Evolutionary conservation across 2,329 filamentous ascomycete genomes (phyloP).

Genomic region (Aspergillus aculeatus): DNA sequence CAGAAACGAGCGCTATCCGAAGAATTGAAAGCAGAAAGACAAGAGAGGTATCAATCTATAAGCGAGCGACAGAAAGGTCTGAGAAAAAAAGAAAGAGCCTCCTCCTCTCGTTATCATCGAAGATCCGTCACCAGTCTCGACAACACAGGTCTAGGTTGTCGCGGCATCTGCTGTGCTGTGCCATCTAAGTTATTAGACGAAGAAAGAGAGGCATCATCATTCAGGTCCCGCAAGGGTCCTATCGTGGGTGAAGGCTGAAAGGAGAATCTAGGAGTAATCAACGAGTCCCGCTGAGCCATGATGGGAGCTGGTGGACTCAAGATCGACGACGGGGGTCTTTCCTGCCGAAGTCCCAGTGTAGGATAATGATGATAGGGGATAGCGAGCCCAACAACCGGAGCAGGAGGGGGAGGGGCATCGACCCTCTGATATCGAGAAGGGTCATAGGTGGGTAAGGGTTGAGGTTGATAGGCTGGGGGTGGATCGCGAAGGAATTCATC

Average conservation of each 20-base stretch:
- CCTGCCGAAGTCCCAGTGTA: background rate
- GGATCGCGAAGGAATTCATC: slow-evolving; percentile 9
- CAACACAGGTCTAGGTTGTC: slow-evolving; percentile 35
- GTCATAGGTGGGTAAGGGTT: slow-evolving; percentile 33
- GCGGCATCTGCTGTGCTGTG: slow-evolving; percentile 12
- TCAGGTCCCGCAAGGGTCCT: background rate
- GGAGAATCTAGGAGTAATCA: background rate
- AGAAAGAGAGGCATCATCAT: background rate
- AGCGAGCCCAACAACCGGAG: background rate
- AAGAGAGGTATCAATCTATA: background rate
- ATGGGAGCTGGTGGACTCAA: background rate
- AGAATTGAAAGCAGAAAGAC: background rate
- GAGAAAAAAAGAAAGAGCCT: background rate
- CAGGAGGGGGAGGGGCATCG: background rate
- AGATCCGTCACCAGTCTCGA: slow-evolving; percentile 39
- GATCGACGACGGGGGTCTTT: background rate
- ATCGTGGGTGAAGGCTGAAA: background rate
- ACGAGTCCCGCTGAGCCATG: background rate
- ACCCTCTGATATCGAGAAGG: slow-evolving; percentile 31
- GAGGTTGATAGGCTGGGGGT: slow-evolving; percentile 30
- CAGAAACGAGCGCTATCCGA: background rate
- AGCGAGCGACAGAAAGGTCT: background rate
- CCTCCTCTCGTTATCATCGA: slow-evolving; percentile 13
- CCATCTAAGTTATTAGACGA: background rate
- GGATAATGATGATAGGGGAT: slow-evolving; percentile 1